Conservation (phyloP, 305 asterid genomes). For the Solanum hybrid region DNA sequence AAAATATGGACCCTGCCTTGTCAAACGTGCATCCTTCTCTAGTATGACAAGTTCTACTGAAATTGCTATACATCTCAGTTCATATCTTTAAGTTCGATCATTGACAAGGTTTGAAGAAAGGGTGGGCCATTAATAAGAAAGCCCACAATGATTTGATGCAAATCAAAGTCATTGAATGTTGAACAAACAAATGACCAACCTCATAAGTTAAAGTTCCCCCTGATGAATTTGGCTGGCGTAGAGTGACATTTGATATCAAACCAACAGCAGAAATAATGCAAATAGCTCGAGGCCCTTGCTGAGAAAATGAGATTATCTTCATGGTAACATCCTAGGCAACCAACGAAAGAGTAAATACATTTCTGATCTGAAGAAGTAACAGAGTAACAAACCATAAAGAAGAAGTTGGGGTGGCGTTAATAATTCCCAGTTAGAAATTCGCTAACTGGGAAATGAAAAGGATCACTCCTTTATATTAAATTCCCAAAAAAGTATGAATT, state of each 20-base stretch:
- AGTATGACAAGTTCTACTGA: background rate
- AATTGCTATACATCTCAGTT: background rate
- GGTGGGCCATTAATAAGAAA: background rate
- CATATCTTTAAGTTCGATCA: background rate
- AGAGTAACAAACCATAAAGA: background rate
- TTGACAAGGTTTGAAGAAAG: background rate
- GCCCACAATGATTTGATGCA: background rate
- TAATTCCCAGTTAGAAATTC: background rate
- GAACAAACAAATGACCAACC: conserved; percentile 22
- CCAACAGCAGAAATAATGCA: conserved; percentile 77
- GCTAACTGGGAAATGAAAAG: background rate
- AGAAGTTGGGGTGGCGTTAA: background rate
- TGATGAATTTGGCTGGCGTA: conserved; percentile 65
- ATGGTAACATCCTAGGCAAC: conserved; percentile 53
- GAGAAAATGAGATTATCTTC: conserved; percentile 66
- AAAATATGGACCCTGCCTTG: background rate
- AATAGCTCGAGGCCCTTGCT: conserved; percentile 73
- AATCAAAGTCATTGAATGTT: background rate
- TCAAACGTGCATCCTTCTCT: background rate
- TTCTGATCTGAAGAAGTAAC: background rate
- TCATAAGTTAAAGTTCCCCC: conserved; percentile 76
- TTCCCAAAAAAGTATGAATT: background rate
- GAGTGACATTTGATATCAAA: conserved; percentile 57
- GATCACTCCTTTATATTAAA: background rate
- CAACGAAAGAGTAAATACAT: background rate